phyloP scores from a whole-genome alignment of 805 yeast species.

The Zygotorulaspora danielsina region DNA sequence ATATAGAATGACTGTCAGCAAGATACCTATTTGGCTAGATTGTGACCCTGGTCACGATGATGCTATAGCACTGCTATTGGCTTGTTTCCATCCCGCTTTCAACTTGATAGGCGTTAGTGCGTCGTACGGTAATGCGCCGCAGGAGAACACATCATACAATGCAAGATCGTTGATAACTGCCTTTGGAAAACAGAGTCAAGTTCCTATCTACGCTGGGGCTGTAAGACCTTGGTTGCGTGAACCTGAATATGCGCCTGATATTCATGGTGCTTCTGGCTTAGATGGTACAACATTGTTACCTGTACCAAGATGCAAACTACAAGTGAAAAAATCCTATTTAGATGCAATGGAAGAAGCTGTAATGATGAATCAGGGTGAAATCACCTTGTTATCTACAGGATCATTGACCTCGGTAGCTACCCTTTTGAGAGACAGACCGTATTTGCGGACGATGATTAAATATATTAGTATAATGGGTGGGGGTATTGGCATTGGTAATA shows the following conservation, averaged over 20 bases:
- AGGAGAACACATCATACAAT: slow-evolving; percentile 62
- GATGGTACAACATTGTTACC: slow-evolving; percentile 70
- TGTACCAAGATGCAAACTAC: slow-evolving; percentile 36
- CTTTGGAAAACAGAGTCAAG: slow-evolving; percentile 40
- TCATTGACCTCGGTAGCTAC: slow-evolving; percentile 68
- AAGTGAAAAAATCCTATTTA: slow-evolving; percentile 37
- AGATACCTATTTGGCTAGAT: slow-evolving; percentile 77
- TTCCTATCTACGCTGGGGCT: slow-evolving; percentile 68
- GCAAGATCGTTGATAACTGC: slow-evolving; percentile 64
- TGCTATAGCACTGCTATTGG: slow-evolving; percentile 65
- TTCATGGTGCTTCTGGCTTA: slow-evolving; percentile 72
- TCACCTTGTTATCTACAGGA: slow-evolving; percentile 70
- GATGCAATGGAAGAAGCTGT: slow-evolving; percentile 44
- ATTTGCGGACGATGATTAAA: slow-evolving; percentile 44
- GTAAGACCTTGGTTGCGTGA: slow-evolving; percentile 50
- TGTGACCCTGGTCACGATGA: slow-evolving; percentile 95
- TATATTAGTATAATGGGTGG: slow-evolving; percentile 78
- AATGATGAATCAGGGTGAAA: slow-evolving; percentile 40
- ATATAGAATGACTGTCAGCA: slow-evolving; percentile 27
- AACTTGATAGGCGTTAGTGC: slow-evolving; percentile 67
- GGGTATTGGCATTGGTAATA: slow-evolving; percentile 40
- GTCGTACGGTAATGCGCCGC: slow-evolving; percentile 66
- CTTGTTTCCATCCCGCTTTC: slow-evolving; percentile 56
- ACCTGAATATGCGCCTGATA: slow-evolving; percentile 50
- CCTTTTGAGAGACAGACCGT: slow-evolving; percentile 53